Percentiles rank a stretch among this genome's conserved stretches.
These are phyloP conservation scores for Tulasnella sp. DNA, from an alignment of 768 basidiomycete genomes.

Conservation along the genomic window DNA sequence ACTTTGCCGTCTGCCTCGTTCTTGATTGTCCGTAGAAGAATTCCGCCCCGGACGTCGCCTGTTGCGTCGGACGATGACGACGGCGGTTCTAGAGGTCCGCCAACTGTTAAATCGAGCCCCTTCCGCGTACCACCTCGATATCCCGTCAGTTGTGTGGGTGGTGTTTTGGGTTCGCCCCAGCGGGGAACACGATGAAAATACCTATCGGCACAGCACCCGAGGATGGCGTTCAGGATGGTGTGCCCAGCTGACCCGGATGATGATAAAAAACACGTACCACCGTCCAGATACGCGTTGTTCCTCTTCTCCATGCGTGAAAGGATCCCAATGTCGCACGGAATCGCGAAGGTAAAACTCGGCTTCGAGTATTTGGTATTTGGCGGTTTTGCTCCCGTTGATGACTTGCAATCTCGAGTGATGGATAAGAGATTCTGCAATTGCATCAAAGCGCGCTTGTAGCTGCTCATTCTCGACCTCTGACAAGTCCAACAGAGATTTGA, in stretches of 20 bases:
- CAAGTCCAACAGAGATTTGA: slow-evolving; percentile 1
- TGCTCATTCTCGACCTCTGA: background rate
- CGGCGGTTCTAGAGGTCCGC: slow-evolving; percentile 22
- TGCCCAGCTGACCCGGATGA: too few species aligned
- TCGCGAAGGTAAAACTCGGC: slow-evolving; percentile 66
- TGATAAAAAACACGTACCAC: slow-evolving; percentile 38
- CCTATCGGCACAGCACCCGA: too few species aligned
- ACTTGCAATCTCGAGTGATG: slow-evolving; percentile 5
- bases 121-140: slow-evolving; percentile 68
- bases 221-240: too few species aligned
- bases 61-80: slow-evolving; percentile 9
- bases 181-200: slow-evolving; percentile 66
- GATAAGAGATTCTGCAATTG: slow-evolving; percentile 1
- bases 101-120: slow-evolving; percentile 65
- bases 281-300: slow-evolving; percentile 52
- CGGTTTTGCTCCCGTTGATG: background rate
- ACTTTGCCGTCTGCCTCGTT: slow-evolving; percentile 37
- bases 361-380: slow-evolving; percentile 38
- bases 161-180: slow-evolving; percentile 24
- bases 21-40: slow-evolving; percentile 54
- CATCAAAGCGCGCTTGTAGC: background rate
- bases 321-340: slow-evolving; percentile 49
- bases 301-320: slow-evolving; percentile 59
- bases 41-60: slow-evolving; percentile 41
- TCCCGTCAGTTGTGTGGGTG: slow-evolving; percentile 32